These are phyloP conservation scores for Senna tora DNA, from an alignment of 306 rosid genomes.

Conservation along the genomic window DNA sequence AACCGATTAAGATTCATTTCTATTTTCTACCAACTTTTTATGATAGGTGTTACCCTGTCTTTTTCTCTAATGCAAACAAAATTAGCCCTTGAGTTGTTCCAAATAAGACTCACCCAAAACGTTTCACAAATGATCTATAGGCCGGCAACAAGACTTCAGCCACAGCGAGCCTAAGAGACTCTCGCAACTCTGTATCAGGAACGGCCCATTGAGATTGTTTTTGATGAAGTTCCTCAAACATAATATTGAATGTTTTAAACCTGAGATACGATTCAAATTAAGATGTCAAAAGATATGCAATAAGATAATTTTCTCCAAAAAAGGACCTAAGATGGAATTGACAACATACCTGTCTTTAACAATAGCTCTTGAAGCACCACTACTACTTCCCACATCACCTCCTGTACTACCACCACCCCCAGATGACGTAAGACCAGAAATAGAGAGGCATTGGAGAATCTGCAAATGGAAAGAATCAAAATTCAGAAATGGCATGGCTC, in stretches of 20 bases:
- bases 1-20: too few relatives aligned
- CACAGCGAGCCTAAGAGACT: conserved; percentile 91
- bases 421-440: conserved; percentile 86
- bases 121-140: conserved; percentile 83
- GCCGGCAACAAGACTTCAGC: conserved; percentile 96
- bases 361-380: conserved; percentile 94
- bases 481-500: conserved; percentile 30
- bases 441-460: conserved; percentile 85
- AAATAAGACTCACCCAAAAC: conserved; percentile 70
- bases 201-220: conserved; percentile 97
- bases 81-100: background rate
- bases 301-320: background rate
- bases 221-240: conserved; percentile 96
- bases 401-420: conserved; percentile 74
- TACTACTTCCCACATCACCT: conserved; percentile 71
- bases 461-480: conserved; percentile 49
- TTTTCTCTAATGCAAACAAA: conserved; percentile 25
- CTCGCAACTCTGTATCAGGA: conserved; percentile 90
- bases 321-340: background rate
- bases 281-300: conserved; percentile 24
- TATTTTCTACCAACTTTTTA: too few relatives aligned
- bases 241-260: conserved; percentile 77
- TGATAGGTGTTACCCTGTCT: too few relatives aligned
- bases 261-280: conserved; percentile 46
- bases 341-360: conserved; percentile 77